phyloP scores from a whole-genome alignment of 2,329 filamentous ascomycete genomes.

The Fusarium falciforme region DNA sequence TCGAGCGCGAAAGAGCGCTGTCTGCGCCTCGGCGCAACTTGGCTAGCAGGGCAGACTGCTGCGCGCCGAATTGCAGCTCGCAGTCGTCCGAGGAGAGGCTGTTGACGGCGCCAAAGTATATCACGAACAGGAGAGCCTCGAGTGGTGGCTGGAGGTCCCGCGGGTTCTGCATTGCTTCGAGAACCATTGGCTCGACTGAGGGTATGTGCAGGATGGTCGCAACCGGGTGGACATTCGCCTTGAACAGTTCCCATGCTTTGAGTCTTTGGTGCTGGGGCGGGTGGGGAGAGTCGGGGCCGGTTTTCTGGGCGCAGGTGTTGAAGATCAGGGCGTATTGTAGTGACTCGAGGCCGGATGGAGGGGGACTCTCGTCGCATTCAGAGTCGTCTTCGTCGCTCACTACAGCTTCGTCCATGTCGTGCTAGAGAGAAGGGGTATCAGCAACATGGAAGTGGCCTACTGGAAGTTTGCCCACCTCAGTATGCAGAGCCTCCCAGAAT shows the following conservation, averaged over 20 bases:
- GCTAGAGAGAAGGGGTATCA: not conserved
- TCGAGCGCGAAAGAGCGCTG: slow-evolving; percentile 8
- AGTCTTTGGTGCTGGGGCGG: slow-evolving; percentile 5
- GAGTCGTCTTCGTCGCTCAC: slow-evolving; percentile 6
- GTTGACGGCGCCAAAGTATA: slow-evolving; percentile 13
- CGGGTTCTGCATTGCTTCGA: slow-evolving; percentile 1
- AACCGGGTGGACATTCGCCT: slow-evolving; percentile 14
- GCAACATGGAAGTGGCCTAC: not conserved
- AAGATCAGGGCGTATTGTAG: slow-evolving; percentile 12
- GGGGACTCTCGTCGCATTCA: not conserved
- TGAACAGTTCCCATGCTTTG: slow-evolving; percentile 13
- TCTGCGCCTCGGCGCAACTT: slow-evolving; percentile 8
- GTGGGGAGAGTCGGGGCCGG: not conserved
- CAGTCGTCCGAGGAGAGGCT: slow-evolving; percentile 8
- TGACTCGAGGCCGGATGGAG: not conserved
- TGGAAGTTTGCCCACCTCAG: not conserved
- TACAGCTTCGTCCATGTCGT: not conserved
- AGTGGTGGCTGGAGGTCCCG: slow-evolving; percentile 1
- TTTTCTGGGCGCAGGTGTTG: slow-evolving; percentile 4
- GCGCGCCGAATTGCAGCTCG: not conserved
- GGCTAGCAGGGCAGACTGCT: not conserved
- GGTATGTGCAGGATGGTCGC: slow-evolving; percentile 13
- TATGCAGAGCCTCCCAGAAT: slow-evolving; percentile 10
- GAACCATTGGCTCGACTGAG: slow-evolving; percentile 7
- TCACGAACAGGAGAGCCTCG: slow-evolving; percentile 9